A percentile compares a stretch with the other conserved stretches of the same genome.
phyloP scores from a whole-genome alignment of 805 yeast species.

The Cyberlindnera xishuangbannaensis region DNA sequence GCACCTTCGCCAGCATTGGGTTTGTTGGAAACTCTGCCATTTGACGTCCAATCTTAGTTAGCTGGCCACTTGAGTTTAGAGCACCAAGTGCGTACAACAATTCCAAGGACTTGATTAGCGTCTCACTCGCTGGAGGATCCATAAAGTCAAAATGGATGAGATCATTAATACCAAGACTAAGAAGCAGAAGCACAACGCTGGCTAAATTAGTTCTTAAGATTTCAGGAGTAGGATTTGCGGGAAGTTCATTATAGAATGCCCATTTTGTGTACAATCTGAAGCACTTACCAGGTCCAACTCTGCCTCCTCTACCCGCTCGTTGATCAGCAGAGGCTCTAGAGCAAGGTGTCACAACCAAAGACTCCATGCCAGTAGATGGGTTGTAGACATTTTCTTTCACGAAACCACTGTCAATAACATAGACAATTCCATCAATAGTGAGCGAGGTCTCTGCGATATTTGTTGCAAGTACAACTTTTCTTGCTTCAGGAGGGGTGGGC shows the following conservation, averaged over 20 bases:
- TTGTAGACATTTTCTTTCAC: constrained; percentile 89
- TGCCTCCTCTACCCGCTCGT: constrained; percentile 96
- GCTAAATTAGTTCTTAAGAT: constrained; percentile 81
- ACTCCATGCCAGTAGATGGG: constrained; percentile 84
- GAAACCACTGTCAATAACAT: constrained; percentile 92
- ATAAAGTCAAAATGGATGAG: constrained; percentile 79
- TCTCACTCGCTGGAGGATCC: constrained; percentile 78
- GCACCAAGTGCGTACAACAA: constrained; percentile 86
- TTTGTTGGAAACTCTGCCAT: constrained; percentile 94
- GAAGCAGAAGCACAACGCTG: constrained; percentile 65
- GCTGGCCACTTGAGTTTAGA: constrained; percentile 66
- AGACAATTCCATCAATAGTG: constrained; percentile 93
- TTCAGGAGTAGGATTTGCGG: constrained; percentile 81
- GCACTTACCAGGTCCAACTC: constrained; percentile 96
- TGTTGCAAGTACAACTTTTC: constrained; percentile 92
- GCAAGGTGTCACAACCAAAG: constrained; percentile 79
- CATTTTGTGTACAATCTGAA: constrained; percentile 82
- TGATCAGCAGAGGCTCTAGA: constrained; percentile 96
- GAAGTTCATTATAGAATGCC: constrained; percentile 73
- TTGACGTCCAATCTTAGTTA: constrained; percentile 71
- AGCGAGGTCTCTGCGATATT: constrained; percentile 96
- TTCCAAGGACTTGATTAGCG: constrained; percentile 72
- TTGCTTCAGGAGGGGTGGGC: constrained; percentile 69
- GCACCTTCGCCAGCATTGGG: constrained; percentile 78
- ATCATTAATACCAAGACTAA: constrained; percentile 83